These are phyloP conservation scores for Umbelopsis sp. DNA, from an alignment of 371 early-diverging fungal species.

Conservation along the genomic window DNA sequence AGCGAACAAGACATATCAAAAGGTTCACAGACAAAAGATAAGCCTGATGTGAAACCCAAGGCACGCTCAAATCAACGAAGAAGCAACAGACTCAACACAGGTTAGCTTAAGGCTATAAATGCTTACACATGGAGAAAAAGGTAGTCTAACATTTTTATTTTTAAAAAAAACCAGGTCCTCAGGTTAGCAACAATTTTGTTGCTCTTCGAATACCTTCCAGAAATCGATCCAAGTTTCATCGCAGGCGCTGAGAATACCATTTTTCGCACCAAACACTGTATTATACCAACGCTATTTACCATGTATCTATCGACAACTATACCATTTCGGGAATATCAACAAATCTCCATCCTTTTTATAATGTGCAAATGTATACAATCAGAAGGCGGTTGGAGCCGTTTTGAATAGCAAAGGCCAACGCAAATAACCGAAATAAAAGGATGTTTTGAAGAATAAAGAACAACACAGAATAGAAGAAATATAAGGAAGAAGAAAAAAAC, in stretches of 20 bases:
- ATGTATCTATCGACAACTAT: conserved; percentile 3
- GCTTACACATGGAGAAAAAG: neutral
- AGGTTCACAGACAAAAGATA: neutral
- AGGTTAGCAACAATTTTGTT: conserved; percentile 14
- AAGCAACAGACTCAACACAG: neutral
- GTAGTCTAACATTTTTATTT: neutral
- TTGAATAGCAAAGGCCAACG: neutral
- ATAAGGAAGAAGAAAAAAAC: neutral
- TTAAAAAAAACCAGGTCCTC: neutral
- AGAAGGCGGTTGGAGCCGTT: conserved; percentile 6
- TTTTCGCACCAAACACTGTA: neutral
- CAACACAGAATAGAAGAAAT: neutral
- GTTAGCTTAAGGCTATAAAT: neutral
- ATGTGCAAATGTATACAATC: conserved; percentile 17
- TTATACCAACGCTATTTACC: neutral
- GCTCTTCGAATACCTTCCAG: neutral
- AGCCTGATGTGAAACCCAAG: neutral
- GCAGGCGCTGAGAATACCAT: neutral
- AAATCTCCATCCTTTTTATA: conserved; percentile 12
- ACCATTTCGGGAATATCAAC: conserved; percentile 9
- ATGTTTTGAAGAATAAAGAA: conserved; percentile 1
- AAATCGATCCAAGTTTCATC: neutral
- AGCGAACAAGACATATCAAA: no score
- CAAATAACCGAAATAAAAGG: neutral
- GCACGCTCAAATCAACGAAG: neutral